Evolutionary conservation across 345 rosid genomes (phyloP).

Genomic region (Euphorbia pulcherrima): DNA sequence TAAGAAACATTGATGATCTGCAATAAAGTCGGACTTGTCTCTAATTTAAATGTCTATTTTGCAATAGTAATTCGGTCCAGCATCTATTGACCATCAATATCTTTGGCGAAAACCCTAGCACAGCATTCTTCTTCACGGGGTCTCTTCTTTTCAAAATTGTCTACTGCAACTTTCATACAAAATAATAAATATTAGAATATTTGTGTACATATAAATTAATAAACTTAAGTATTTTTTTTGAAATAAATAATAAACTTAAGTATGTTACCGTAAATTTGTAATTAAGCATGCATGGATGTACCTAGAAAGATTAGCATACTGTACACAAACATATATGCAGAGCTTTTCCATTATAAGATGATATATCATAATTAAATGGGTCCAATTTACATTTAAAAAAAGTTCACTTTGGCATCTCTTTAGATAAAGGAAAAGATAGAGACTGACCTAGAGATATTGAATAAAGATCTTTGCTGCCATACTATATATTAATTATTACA

Average conservation of each 20-base stretch:
- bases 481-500: not conserved
- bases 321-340: too few species aligned
- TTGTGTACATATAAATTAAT: too few species aligned
- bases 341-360: not conserved
- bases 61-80: not conserved
- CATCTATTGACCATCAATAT: slow-evolving; percentile 31
- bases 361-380: not conserved
- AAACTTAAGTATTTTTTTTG: too few species aligned
- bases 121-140: slow-evolving; percentile 12
- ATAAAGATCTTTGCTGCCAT: not conserved
- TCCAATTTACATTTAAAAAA: not conserved
- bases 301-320: too few species aligned
- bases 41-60: too few species aligned
- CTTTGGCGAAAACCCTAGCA: slow-evolving; percentile 23
- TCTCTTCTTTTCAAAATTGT: not conserved
- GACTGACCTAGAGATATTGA: not conserved
- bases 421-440: not conserved
- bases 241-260: too few species aligned
- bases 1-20: too few species aligned
- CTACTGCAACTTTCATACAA: not conserved
- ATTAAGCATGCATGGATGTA: too few species aligned
- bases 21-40: too few species aligned
- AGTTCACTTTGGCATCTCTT: not conserved
- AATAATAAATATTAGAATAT: too few species aligned
- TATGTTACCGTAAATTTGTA: too few species aligned